Evolutionary conservation across 2,329 filamentous ascomycete species (phyloP), one percentile per base, ranked within the genome.

Genomic region (Penicillium sp.): DNA sequence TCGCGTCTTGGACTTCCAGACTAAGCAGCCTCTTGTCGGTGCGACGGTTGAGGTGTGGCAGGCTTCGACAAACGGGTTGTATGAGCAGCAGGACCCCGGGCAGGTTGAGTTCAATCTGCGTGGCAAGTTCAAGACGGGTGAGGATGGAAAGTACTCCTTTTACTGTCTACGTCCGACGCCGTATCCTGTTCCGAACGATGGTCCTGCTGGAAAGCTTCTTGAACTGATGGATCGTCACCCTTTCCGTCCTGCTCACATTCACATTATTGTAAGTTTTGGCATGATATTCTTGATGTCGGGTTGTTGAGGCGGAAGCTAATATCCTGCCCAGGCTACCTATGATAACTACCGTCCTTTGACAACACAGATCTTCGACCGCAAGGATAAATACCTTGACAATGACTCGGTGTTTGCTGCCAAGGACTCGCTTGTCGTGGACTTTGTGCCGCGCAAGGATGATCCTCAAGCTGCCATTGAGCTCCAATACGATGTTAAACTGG

Each of bases 41-140:
- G 88, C 88, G 2, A 80, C 84, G 23, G 81, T 94, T 36, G 90
- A 93, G 68, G 82, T 92, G 51, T 94, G 90, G 90, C 87, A 92
- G 69, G 88, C 89, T 0, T 88, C 85, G 0, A 88, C 90, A 33
- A 92, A 93, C 67, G 83, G 82, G 79, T 56, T 81, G 49, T 87
- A 88, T 62, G 88, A 91, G 76, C 88, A 91, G 74, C 89, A 92
- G 73, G 89, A 92, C 62, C 77, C 82, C 0, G 75, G 83, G 2
- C 88, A 92, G 75, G 79, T 82, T 7, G 88, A 92, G 55, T 85
- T 86, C 74, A 92, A 92, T 70, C 79, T 92, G 23, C 82, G 89
- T 4, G 90, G 90, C 6, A 84, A 85, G 45, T 91, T 92, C 69
- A 81, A 77, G 50, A 91, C 89, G 1, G 86, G 88, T 60, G 76